phyloP scores from a whole-genome alignment of 108 stramenopile species.

The Cyclotella atomus region DNA sequence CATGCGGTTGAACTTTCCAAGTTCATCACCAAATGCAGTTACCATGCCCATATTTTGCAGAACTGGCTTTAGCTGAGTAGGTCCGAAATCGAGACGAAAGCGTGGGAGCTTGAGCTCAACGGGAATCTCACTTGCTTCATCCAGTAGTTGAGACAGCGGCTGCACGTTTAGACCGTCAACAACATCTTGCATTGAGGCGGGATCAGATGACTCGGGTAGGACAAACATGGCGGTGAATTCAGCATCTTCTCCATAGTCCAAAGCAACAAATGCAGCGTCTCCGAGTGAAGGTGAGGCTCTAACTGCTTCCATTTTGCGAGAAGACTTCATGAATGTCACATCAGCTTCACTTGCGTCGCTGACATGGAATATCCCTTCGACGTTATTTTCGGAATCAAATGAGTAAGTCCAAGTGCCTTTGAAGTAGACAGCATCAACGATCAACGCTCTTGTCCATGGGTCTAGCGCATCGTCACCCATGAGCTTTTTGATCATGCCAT shows the following conservation, averaged over 20 bases:
- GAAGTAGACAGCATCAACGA: slow-evolving; percentile 43
- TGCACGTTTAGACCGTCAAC: slow-evolving; percentile 2
- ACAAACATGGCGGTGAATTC: slow-evolving; percentile 39
- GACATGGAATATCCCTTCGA: slow-evolving; percentile 1
- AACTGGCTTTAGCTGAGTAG: slow-evolving; percentile 4
- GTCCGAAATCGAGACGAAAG: slow-evolving; percentile 26
- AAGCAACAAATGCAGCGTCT: slow-evolving; percentile 16
- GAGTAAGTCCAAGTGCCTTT: slow-evolving; percentile 36
- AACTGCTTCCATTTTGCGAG: slow-evolving; percentile 18
- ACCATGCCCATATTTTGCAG: slow-evolving; percentile 30
- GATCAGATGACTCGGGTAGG: slow-evolving; percentile 17
- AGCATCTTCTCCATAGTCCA: slow-evolving; percentile 36
- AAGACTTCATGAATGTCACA: slow-evolving; percentile 29
- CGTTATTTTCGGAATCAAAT: slow-evolving; percentile 16
- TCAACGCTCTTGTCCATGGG: slow-evolving; percentile 12
- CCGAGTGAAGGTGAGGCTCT: slow-evolving; percentile 5
- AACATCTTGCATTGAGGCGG: slow-evolving; percentile 22
- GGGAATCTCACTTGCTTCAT: not conserved
- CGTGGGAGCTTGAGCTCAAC: slow-evolving; percentile 33
- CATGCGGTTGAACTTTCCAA: slow-evolving; percentile 25
- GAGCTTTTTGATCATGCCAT: slow-evolving; percentile 31
- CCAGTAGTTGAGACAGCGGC: slow-evolving; percentile 7
- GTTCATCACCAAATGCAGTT: slow-evolving; percentile 5
- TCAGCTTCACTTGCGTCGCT: not conserved
- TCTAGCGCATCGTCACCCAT: slow-evolving; percentile 18